A percentile compares a stretch with the other conserved stretches of the same genome.
phyloP scores from a whole-genome alignment of 257 asterid species.

The Solanum virginianum region DNA sequence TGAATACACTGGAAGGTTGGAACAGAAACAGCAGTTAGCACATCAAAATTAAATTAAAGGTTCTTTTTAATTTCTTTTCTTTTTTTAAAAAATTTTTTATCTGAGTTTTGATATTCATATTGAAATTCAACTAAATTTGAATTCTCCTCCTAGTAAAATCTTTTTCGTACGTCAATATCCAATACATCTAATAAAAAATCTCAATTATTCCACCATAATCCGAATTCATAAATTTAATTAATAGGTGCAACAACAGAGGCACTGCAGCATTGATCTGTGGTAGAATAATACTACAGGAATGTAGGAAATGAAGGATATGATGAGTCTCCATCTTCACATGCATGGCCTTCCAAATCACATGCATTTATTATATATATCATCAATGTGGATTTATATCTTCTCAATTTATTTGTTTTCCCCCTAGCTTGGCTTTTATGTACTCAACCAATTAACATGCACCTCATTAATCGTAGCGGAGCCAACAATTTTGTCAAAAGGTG shows the following conservation, averaged over 20 bases:
- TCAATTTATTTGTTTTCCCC: neutral
- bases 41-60: no score
- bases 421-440: neutral
- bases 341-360: neutral
- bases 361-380: neutral
- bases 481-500: no score
- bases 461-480: no score
- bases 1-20: neutral
- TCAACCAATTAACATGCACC: neutral
- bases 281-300: neutral
- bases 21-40: neutral
- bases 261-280: neutral
- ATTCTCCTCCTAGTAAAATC: rapidly evolving
- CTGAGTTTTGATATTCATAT: neutral
- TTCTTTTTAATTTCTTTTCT: no score
- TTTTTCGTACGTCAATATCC: rapidly evolving
- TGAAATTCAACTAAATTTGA: neutral
- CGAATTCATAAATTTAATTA: neutral
- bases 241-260: neutral
- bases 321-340: neutral
- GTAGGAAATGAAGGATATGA: neutral
- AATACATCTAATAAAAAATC: neutral
- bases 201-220: neutral
- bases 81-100: neutral
- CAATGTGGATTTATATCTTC: neutral